A percentile compares a stretch with the other conserved stretches of the same genome.
phyloP scores from a whole-genome alignment of 2,329 filamentous ascomycete genomes.

The Diaporthe citri region DNA sequence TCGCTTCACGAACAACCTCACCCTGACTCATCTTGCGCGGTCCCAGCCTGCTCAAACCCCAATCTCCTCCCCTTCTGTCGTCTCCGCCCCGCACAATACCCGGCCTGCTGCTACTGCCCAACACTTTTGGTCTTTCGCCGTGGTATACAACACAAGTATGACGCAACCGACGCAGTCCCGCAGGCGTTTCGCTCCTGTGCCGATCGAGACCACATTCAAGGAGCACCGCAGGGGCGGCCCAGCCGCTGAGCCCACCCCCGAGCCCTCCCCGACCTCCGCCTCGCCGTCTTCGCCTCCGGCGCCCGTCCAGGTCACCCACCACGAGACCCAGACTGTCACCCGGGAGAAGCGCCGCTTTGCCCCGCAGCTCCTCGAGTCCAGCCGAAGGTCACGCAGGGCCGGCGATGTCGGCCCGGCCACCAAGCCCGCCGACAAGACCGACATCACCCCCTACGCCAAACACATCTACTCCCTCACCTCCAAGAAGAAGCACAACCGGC shows the following conservation, averaged over 20 bases:
- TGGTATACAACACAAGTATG: slow-evolving; percentile 48
- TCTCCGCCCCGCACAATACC: not conserved
- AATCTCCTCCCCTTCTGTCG: not conserved
- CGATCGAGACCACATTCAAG: slow-evolving; percentile 79
- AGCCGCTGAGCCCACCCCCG: slow-evolving; percentile 65
- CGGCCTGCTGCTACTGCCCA: not conserved
- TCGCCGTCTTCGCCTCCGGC: slow-evolving; percentile 54
- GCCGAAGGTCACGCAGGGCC: slow-evolving; percentile 76
- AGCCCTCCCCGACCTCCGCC: slow-evolving; percentile 62
- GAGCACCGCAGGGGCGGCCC: slow-evolving; percentile 63
- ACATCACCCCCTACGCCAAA: slow-evolving; percentile 75
- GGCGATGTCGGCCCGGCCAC: slow-evolving; percentile 74
- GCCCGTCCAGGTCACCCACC: slow-evolving; percentile 40
- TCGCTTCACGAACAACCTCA: slow-evolving; percentile 17
- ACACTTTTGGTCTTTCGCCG: not conserved
- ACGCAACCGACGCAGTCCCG: slow-evolving; percentile 56
- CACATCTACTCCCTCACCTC: slow-evolving; percentile 68
- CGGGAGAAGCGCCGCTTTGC: slow-evolving; percentile 69
- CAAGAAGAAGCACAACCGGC: slow-evolving; percentile 55
- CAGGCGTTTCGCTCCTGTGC: slow-evolving; percentile 75
- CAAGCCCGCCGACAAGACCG: slow-evolving; percentile 77
- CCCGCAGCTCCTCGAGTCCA: slow-evolving; percentile 86
- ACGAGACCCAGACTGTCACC: slow-evolving; percentile 33
- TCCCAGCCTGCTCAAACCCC: not conserved
- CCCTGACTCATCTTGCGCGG: not conserved